Base-by-base conservation (phyloP, 2,329 filamentous ascomycete species). In the Pseudogymnoascus sp. region DNA sequence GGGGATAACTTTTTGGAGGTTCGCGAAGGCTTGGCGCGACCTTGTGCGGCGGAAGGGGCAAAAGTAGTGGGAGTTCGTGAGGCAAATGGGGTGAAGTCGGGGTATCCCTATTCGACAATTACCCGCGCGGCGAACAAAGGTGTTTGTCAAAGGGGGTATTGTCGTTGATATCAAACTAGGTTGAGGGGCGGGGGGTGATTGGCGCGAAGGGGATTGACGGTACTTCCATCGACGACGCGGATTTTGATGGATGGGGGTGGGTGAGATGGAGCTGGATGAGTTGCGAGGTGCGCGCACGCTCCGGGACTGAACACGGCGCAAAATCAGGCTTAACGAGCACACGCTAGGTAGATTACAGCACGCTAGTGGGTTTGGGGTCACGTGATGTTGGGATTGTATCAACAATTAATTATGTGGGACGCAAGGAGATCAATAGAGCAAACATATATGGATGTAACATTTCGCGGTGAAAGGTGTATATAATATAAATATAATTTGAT, bases 21-120 rank as follows among this genome's bases (percentile, higher is more conserved):
- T 71, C 67, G 65, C 69, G 57, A 62, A 64, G 65, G 67, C 69
- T 73, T 72, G 70, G 72, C 72, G 73, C 72, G 72, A 72, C 57
- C 28, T 60, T 64, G 36, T 62, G 25, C 28, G 25, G 57, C 19
- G n/a, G 54, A 39, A 62, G 34, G 57, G 19, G 21, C 34, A 28
- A 62, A 37, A 57, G 37, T 31, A 25, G 62, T 16, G 3, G 19
- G n/a, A 21, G 37, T 37, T 37, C 21, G 28, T 45, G 57, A 60
- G 34, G 25, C 23, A 23, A 43, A 41, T 31, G 34, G 14, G 28
- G 36, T 19, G 19, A 25, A 28, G 57, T 60, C 34, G 23, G 48
- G 34, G 57, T 43, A 39, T n/a, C 7, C 57, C 28, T 23, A 37
- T n/a, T 60, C 31, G 54, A 45, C 41, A 62, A 34, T 41, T 62